These are phyloP conservation scores for Spencermartinsiella europaea DNA, from an alignment of 805 yeast genomes.

Conservation along the genomic window DNA sequence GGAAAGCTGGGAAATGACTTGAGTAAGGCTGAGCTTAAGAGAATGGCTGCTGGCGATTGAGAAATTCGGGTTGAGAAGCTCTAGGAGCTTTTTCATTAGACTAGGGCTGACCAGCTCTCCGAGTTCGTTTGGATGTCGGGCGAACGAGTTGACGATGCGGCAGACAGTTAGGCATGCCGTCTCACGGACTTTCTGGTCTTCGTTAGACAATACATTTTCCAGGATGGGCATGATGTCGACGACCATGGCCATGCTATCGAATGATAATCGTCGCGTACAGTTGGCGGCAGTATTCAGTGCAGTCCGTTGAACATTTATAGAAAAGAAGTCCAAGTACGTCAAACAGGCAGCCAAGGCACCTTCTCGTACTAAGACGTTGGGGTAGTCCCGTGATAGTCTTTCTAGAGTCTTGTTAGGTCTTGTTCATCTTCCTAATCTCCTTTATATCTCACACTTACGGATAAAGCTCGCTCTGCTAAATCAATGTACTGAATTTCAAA, in stretches of 20 bases:
- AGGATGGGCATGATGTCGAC: slow-evolving; percentile 56
- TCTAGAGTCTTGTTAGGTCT: slow-evolving; percentile 38
- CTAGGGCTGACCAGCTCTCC: slow-evolving; percentile 36
- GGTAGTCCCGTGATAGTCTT: slow-evolving; percentile 31
- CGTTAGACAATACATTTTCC: slow-evolving; percentile 44
- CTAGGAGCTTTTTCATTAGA: slow-evolving; percentile 16
- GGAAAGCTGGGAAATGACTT: slow-evolving; percentile 37
- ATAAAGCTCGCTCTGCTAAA: slow-evolving; percentile 85
- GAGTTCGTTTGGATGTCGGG: slow-evolving; percentile 38
- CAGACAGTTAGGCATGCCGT: slow-evolving; percentile 62
- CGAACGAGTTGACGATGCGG: slow-evolving; percentile 49
- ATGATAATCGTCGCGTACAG: slow-evolving; percentile 10
- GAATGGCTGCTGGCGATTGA: slow-evolving; percentile 9
- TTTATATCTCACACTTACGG: slow-evolving; percentile 36
- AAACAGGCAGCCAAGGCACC: slow-evolving; percentile 64
- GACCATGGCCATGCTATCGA: slow-evolving; percentile 32
- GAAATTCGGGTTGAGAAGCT: slow-evolving; percentile 18
- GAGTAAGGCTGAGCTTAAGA: slow-evolving; percentile 9
- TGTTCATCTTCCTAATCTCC: slow-evolving; percentile 50
- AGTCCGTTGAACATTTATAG: slow-evolving; percentile 82
- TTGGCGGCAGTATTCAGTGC: slow-evolving; percentile 47
- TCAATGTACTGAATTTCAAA: slow-evolving; percentile 79
- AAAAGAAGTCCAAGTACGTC: slow-evolving; percentile 78
- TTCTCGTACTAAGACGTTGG: slow-evolving; percentile 38
- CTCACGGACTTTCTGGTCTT: slow-evolving; percentile 58